Conservation (phyloP, 2,329 filamentous ascomycete genomes). For the Pleomassaria siparia region DNA sequence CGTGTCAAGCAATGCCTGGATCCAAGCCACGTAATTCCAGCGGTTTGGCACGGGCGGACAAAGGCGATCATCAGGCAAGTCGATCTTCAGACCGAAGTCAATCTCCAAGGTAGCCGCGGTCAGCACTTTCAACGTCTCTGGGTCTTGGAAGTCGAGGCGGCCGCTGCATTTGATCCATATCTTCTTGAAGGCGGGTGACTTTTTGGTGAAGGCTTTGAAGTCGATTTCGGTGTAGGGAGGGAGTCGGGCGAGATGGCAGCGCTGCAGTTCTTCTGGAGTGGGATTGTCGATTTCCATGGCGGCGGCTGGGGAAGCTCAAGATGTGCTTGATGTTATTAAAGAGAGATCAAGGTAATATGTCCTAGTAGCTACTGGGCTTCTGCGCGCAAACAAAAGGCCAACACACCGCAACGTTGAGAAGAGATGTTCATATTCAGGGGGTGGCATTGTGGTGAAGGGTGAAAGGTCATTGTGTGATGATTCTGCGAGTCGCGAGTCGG, state of each 20-base stretch:
- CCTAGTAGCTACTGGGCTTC: too few relatives aligned
- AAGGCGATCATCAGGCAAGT: slow-evolving; percentile 74
- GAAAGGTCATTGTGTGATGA: background rate
- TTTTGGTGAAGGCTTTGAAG: slow-evolving; percentile 62
- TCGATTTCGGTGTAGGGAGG: slow-evolving; percentile 58
- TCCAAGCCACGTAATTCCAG: slow-evolving; percentile 88
- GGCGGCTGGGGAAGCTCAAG: background rate
- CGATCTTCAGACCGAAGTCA: slow-evolving; percentile 72
- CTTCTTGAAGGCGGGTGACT: slow-evolving; percentile 62
- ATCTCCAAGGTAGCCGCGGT: slow-evolving; percentile 75
- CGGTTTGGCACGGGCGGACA: slow-evolving; percentile 78
- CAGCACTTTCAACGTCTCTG: slow-evolving; percentile 71
- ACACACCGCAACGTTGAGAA: too few relatives aligned
- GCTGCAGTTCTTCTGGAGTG: background rate
- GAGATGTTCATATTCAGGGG: too few relatives aligned
- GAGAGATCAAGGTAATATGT: too few relatives aligned
- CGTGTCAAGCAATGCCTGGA: slow-evolving; percentile 78
- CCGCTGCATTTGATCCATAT: slow-evolving; percentile 48
- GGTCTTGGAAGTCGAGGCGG: slow-evolving; percentile 79
- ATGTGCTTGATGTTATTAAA: background rate
- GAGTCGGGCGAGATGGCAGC: background rate
- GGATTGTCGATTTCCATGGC: background rate
- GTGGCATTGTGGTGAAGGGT: background rate
- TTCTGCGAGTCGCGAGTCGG: too few relatives aligned
- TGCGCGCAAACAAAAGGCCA: too few relatives aligned